phyloP scores from a whole-genome alignment of 805 yeast species.

The Isabelozyma rhagii region DNA sequence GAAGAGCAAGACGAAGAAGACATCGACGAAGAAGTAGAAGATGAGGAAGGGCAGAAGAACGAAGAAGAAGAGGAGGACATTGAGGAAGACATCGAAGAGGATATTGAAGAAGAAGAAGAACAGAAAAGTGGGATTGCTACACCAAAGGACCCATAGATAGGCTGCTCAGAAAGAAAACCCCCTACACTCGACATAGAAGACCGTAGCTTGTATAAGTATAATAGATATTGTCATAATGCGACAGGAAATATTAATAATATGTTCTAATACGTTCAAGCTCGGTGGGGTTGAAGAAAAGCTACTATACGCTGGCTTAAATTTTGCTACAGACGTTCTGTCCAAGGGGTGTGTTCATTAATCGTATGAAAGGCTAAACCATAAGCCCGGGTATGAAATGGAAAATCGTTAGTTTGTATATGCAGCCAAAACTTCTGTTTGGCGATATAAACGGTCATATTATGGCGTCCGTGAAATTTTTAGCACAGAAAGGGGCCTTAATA shows the following conservation, averaged over 20 bases:
- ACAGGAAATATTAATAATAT: no score
- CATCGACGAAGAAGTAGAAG: constrained; percentile 48
- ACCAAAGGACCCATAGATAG: constrained; percentile 5
- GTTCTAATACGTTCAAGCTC: no score
- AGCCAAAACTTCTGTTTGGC: not conserved
- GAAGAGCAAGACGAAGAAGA: constrained; percentile 46
- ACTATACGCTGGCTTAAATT: no score
- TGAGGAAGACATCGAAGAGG: constrained; percentile 36
- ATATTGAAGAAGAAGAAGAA: constrained; percentile 39
- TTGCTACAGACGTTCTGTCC: not conserved
- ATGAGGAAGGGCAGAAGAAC: constrained; percentile 34
- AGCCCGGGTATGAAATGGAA: not conserved
- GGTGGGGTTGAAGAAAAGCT: no score
- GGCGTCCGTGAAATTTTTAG: no score
- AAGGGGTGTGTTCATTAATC: not conserved
- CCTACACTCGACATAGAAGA: no score
- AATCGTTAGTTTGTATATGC: not conserved
- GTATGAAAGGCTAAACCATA: not conserved
- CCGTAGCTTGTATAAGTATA: not conserved
- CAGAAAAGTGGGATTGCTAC: constrained; percentile 17
- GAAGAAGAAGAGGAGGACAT: constrained; percentile 41
- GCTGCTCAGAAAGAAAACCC: no score
- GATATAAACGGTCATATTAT: no score
- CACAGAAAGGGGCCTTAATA: no score
- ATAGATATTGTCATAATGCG: not conserved